Conservation (phyloP, 805 yeast species). For the Kazachstania kunashirensis region DNA sequence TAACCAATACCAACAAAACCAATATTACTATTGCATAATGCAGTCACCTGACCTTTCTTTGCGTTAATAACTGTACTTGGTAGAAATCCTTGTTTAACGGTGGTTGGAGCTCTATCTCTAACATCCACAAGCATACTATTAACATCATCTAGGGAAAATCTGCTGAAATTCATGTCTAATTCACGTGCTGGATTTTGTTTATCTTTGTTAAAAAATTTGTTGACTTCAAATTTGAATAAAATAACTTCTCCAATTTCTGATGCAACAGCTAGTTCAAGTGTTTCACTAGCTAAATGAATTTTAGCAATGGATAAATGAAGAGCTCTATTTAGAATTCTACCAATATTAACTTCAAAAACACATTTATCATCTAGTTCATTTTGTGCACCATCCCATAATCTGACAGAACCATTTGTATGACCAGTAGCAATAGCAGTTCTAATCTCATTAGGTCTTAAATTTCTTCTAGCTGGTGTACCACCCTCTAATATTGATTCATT, state of each 20-base stretch:
- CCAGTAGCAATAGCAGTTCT: slow-evolving; percentile 70
- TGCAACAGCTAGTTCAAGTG: slow-evolving; percentile 66
- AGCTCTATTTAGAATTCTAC: slow-evolving; percentile 39
- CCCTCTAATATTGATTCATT: slow-evolving; percentile 54
- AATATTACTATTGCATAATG: slow-evolving; percentile 57
- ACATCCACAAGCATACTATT: slow-evolving; percentile 36
- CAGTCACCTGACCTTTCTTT: slow-evolving; percentile 42
- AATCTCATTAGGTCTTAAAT: slow-evolving; percentile 38
- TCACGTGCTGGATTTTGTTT: slow-evolving; percentile 7
- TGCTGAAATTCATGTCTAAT: slow-evolving; percentile 20
- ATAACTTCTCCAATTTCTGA: slow-evolving; percentile 63
- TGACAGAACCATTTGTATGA: slow-evolving; percentile 72
- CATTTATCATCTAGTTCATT: slow-evolving; percentile 56
- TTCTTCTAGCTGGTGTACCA: slow-evolving; percentile 52
- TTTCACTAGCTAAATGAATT: slow-evolving; percentile 69
- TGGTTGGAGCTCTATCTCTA: slow-evolving; percentile 41
- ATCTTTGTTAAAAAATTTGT: slow-evolving; percentile 35
- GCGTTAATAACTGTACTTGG: slow-evolving; percentile 43
- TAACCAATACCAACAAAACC: slow-evolving; percentile 83
- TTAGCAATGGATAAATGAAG: slow-evolving; percentile 39
- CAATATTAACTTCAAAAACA: slow-evolving; percentile 50
- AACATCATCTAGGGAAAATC: slow-evolving; percentile 16
- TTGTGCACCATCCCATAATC: slow-evolving; percentile 76
- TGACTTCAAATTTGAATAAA: slow-evolving; percentile 59
- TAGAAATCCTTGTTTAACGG: slow-evolving; percentile 49